Conservation (phyloP, 768 basidiomycete genomes). For the Tylopilus subfusipes region DNA sequence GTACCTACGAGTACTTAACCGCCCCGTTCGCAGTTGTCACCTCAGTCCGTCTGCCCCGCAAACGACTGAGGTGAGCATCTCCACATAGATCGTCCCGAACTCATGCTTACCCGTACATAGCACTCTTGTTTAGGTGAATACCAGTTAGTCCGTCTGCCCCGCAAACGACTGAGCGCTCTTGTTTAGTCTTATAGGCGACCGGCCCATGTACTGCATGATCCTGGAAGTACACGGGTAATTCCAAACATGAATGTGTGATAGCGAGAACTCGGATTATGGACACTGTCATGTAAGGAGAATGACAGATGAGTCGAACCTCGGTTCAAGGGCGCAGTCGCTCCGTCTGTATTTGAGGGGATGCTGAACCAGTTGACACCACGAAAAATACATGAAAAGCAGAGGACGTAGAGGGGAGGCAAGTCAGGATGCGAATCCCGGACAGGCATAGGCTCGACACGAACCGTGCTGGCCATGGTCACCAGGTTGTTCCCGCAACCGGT, state of each 20-base stretch:
- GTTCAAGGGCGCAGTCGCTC: conserved; percentile 8
- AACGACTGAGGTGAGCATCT: no score
- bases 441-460: not conserved
- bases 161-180: no score
- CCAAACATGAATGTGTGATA: not conserved
- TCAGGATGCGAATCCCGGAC: conserved; percentile 9
- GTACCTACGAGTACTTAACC: no score
- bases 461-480: not conserved
- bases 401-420: not conserved
- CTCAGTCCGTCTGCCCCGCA: no score
- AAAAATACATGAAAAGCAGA: not conserved
- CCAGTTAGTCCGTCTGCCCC: no score
- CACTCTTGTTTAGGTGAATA: no score
- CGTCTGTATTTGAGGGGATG: conserved; percentile 3
- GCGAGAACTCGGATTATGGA: not conserved
- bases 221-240: not conserved
- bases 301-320: not conserved
- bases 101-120: no score
- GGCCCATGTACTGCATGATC: not conserved
- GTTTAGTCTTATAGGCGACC: no score
- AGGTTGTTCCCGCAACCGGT: conserved; percentile 12
- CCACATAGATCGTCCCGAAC: no score
- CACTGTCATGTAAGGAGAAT: not conserved
- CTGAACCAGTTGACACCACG: not conserved
- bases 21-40: no score